Evolutionary conservation across 805 yeast genomes (phyloP).

Genomic region (Jamesozyma lodderae): DNA sequence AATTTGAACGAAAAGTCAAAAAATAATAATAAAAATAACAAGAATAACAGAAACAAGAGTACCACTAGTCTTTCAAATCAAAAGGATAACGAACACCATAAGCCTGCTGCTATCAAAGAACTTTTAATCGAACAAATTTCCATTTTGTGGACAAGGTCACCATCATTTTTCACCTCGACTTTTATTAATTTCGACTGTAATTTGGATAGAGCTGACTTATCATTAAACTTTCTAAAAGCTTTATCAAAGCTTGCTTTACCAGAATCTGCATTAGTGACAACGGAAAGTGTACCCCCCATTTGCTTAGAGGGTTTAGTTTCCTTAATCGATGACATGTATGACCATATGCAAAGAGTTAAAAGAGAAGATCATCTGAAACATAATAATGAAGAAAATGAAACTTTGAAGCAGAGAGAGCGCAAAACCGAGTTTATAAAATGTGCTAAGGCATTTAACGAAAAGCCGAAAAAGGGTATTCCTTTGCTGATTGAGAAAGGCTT

Average conservation of each 20-base stretch:
- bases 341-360: slow-evolving; percentile 28
- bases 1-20: slow-evolving; percentile 1
- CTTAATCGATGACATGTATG: slow-evolving; percentile 54
- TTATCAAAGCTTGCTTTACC: slow-evolving; percentile 76
- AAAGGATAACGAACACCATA: slow-evolving; percentile 15
- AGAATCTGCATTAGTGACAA: slow-evolving; percentile 68
- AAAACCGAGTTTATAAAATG: slow-evolving; percentile 75
- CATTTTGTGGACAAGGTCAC: slow-evolving; percentile 71
- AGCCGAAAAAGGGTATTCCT: slow-evolving; percentile 67
- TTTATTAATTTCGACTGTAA: slow-evolving; percentile 87
- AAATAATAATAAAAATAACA: slow-evolving; percentile 10
- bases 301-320: slow-evolving; percentile 82
- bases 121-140: slow-evolving; percentile 77
- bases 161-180: slow-evolving; percentile 63
- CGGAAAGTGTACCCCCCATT: slow-evolving; percentile 85
- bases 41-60: not conserved
- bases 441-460: slow-evolving; percentile 64
- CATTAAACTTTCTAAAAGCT: slow-evolving; percentile 56
- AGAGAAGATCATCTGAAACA: slow-evolving; percentile 20
- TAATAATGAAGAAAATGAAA: slow-evolving; percentile 15
- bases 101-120: slow-evolving; percentile 53
- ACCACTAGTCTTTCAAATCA: too few relatives aligned
- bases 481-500: slow-evolving; percentile 58
- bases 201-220: slow-evolving; percentile 72
- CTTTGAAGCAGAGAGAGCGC: slow-evolving; percentile 30